Conservation (phyloP, 352 stramenopile genomes). For the Phytophthora fragariaefolia region DNA sequence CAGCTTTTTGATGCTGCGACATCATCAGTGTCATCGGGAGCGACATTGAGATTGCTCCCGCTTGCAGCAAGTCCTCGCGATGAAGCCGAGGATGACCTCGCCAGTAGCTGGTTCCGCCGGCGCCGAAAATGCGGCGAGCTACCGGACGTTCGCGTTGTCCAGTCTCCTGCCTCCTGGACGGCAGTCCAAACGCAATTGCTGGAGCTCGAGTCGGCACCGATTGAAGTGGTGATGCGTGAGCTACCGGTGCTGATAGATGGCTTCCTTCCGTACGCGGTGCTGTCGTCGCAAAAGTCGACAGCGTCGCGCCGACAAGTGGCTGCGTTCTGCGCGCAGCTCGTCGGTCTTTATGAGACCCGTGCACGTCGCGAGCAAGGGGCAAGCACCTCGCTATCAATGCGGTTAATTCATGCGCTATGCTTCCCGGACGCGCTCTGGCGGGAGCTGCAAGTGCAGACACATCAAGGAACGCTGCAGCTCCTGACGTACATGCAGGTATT, state of each 20-base stretch:
- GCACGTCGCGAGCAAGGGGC: constrained; percentile 37
- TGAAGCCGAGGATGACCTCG: constrained; percentile 27
- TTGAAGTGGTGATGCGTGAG: constrained; percentile 39
- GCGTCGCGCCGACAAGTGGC: constrained; percentile 25
- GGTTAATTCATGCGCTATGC: constrained; percentile 55
- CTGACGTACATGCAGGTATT: constrained; percentile 57
- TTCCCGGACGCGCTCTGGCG: constrained; percentile 50
- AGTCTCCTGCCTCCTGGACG: constrained; percentile 37
- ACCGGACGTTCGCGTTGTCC: constrained; percentile 15
- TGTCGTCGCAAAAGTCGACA: constrained; percentile 19
- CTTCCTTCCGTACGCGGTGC: constrained; percentile 43
- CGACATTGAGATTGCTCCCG: constrained; percentile 32
- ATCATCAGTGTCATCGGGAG: constrained; percentile 22
- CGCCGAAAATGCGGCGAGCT: constrained; percentile 23
- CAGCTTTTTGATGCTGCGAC: constrained; percentile 42
- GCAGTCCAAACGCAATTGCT: constrained; percentile 29
- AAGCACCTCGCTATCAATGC: constrained; percentile 39
- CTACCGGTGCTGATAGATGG: constrained; percentile 39
- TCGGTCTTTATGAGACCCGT: constrained; percentile 42
- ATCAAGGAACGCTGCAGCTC: constrained; percentile 27
- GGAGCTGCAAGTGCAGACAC: constrained; percentile 38
- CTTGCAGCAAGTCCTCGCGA: constrained; percentile 33
- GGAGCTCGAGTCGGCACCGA: constrained; percentile 44
- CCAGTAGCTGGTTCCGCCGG: constrained; percentile 43
- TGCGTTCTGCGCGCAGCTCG: constrained; percentile 47